Evolutionary conservation across 495 filamentous ascomycete species (phyloP).

Genomic region (Lophiostoma macrostomum): DNA sequence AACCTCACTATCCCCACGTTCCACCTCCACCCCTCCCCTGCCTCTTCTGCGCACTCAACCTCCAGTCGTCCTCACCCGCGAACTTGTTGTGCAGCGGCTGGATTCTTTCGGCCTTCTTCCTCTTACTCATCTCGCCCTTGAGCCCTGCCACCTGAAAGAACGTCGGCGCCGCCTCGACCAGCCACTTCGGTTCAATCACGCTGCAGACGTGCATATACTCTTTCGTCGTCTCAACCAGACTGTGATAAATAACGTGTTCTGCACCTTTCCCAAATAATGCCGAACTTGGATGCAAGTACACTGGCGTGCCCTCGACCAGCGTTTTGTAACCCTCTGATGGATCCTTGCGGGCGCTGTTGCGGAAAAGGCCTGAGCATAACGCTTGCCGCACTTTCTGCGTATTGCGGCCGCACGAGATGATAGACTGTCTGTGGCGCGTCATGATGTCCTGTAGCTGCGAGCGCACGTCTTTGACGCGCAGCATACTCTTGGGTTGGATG

Average conservation of each 20-base stretch:
- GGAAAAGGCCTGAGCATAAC: slow-evolving; percentile 90
- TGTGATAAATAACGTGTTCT: slow-evolving; percentile 93
- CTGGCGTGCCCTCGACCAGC: slow-evolving; percentile 87
- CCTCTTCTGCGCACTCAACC: slow-evolving; percentile 81
- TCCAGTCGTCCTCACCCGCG: slow-evolving; percentile 88
- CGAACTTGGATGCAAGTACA: slow-evolving; percentile 87
- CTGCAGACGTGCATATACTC: slow-evolving; percentile 97
- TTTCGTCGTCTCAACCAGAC: slow-evolving; percentile 84
- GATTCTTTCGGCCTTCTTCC: slow-evolving; percentile 91
- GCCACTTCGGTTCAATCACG: slow-evolving; percentile 87
- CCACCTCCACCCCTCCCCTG: slow-evolving; percentile 87
- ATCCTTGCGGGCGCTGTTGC: slow-evolving; percentile 91
- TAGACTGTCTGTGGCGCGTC: slow-evolving; percentile 77
- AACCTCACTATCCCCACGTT: slow-evolving; percentile 74
- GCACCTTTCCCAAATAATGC: slow-evolving; percentile 93
- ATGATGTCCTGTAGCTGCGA: slow-evolving; percentile 91
- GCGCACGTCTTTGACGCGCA: slow-evolving; percentile 85
- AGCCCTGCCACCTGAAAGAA: slow-evolving; percentile 99
- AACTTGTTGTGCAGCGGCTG: slow-evolving; percentile 93
- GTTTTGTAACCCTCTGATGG: slow-evolving; percentile 97
- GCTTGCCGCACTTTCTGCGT: slow-evolving; percentile 88
- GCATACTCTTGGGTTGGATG: slow-evolving; percentile 86
- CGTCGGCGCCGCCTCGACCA: slow-evolving; percentile 89
- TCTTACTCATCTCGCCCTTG: slow-evolving; percentile 80
- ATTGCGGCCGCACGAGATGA: slow-evolving; percentile 80